Conservation (phyloP, 2,329 filamentous ascomycete genomes). For the Colletotrichum simmondsii region DNA sequence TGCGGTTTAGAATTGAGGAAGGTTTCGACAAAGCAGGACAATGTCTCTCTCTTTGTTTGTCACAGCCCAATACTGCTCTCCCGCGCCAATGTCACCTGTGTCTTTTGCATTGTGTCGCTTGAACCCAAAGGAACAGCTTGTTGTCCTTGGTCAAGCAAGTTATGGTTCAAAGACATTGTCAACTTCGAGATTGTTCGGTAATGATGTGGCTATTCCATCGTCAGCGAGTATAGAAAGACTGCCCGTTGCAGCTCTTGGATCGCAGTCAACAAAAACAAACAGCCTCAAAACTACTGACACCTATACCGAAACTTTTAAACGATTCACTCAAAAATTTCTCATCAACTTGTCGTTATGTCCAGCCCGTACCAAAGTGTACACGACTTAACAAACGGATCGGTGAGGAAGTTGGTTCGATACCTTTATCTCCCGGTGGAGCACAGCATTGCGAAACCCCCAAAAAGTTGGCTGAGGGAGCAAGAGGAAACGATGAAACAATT, state of each 20-base stretch:
- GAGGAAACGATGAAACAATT: slow-evolving; percentile 38
- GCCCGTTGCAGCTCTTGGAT: neutral
- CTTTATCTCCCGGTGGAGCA: slow-evolving; percentile 49
- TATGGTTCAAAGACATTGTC: neutral
- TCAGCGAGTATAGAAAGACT: neutral
- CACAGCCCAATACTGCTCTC: neutral
- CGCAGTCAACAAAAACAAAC: neutral
- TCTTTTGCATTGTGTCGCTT: neutral
- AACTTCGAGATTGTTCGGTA: slow-evolving; percentile 4
- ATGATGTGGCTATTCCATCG: neutral
- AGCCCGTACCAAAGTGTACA: slow-evolving; percentile 27
- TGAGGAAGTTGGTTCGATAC: slow-evolving; percentile 47
- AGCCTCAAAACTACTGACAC: neutral
- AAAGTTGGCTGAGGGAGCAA: slow-evolving; percentile 50
- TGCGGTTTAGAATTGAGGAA: neutral
- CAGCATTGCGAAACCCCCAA: slow-evolving; percentile 43
- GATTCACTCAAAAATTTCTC: neutral
- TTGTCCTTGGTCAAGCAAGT: neutral
- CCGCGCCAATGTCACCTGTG: neutral
- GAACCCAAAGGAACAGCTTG: neutral
- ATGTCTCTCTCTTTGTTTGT: neutral
- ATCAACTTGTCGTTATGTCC: neutral
- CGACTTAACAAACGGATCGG: slow-evolving; percentile 38
- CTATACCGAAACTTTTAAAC: neutral
- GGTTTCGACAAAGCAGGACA: neutral